These are phyloP conservation scores for Wakefieldia striispora DNA, from an alignment of 768 basidiomycete genomes.

Conservation along the genomic window DNA sequence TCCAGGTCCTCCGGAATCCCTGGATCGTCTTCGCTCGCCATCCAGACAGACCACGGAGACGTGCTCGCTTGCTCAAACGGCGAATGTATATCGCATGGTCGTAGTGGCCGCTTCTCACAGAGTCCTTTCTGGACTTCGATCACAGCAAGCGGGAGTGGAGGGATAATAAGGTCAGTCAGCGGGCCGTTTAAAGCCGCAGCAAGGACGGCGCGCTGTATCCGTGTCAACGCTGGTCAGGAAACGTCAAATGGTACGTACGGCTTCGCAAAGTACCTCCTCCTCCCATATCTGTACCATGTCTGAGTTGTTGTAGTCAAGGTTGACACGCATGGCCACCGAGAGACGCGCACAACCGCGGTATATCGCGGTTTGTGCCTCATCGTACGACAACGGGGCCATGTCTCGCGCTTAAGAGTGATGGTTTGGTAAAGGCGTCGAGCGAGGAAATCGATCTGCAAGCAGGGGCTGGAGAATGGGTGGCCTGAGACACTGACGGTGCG, in stretches of 20 bases:
- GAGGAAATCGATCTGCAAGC: too few relatives aligned
- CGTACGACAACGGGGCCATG: not conserved
- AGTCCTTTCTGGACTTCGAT: conserved; percentile 4
- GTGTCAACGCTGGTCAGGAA: too few relatives aligned
- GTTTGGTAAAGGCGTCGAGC: too few relatives aligned
- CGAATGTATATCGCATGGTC: conserved; percentile 1
- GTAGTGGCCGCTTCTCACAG: not conserved
- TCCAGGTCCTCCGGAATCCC: not conserved
- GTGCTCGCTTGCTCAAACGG: not conserved
- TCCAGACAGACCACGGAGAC: not conserved
- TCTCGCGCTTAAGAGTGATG: too few relatives aligned
- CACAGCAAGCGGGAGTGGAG: not conserved
- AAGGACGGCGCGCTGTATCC: not conserved
- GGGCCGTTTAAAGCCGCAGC: not conserved
- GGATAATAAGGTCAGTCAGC: conserved; percentile 1
- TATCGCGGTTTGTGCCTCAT: not conserved
- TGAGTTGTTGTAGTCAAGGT: not conserved
- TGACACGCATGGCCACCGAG: not conserved
- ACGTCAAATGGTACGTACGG: not conserved
- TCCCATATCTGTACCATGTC: conserved; percentile 3
- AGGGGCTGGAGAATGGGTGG: too few relatives aligned
- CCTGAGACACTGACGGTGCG: too few relatives aligned
- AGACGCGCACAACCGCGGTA: conserved; percentile 8
- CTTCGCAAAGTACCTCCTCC: not conserved
- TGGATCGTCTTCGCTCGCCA: not conserved